Base-by-base conservation (phyloP, 1,284 basidiomycete genomes). In the Ceratobasidium sp. region DNA sequence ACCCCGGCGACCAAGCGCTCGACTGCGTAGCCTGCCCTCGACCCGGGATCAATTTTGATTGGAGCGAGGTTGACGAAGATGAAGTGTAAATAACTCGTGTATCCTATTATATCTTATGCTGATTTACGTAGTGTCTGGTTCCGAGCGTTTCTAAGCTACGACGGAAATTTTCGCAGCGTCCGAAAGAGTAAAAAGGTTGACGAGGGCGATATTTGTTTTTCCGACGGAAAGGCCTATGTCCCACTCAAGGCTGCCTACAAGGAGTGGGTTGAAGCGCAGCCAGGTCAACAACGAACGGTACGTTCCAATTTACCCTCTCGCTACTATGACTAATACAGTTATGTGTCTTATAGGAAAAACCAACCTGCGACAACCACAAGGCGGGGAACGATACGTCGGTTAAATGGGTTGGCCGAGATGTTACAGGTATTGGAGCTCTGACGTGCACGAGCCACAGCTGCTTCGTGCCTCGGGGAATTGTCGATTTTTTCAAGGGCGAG, bases 111-210 rank as follows among this genome's bases (percentile, higher is more conserved):
- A 4, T 33, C 4, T 33, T 1, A 33, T 4, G 33, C 33, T 33
- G 33, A 33, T 33, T 33, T 33, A 33, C 33, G 1, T 33, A 33
- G 33, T 33, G 33, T 2, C 4, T 71, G 40, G 52, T 71, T 59
- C 23, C 52, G 33, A 12, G 42, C 50, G 4, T 44, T 40, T 20
- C 10, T 74, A 15, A 57, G 50, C 40, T 74, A 57, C 42, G 70
- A 74, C 38, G 70, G 70, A 0, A 74, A 62, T 20, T 48, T 52
- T 10, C 44, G 57, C 4, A 62, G 42, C 23, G 26, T 62, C 0
- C 59, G 70, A 20, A 74, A 74, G 59, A 26, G 7, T 13, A 74
- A 74, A 57, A 46, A 50, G n/a, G 5, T 52, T 10, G 57, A 62
- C 26, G 9, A 7, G 2, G 42, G 46, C 6, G 59, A 74, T 26